These are phyloP conservation scores for Plasmodium billcollinsi DNA, from an alignment of 169 alveolate genomes.

Conservation along the genomic window DNA sequence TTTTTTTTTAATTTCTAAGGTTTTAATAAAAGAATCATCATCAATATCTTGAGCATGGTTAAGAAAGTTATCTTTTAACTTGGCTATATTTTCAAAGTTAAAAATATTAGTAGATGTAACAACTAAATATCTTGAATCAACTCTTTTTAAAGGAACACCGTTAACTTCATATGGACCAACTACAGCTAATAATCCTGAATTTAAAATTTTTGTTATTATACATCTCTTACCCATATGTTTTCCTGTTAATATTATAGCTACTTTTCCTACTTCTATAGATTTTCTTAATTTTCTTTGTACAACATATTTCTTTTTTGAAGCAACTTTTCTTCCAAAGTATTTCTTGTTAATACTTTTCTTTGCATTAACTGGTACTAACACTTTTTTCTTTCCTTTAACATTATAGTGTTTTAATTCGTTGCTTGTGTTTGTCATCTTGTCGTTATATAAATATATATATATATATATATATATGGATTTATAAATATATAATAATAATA, in stretches of 20 bases:
- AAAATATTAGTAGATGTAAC: slow-evolving; percentile 96
- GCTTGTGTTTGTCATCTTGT: not conserved
- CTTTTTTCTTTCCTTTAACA: slow-evolving; percentile 45
- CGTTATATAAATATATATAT: too few relatives aligned
- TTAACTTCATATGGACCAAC: slow-evolving; percentile 97
- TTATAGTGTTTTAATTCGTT: slow-evolving; percentile 24
- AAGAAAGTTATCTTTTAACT: slow-evolving; percentile 79
- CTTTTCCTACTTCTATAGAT: slow-evolving; percentile 93
- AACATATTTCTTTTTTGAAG: slow-evolving; percentile 79
- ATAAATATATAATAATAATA: too few relatives aligned
- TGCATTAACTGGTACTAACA: slow-evolving; percentile 40
- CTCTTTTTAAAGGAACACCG: slow-evolving; percentile 98
- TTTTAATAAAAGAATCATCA: slow-evolving; percentile 86
- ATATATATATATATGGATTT: too few relatives aligned
- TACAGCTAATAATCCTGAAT: slow-evolving; percentile 95
- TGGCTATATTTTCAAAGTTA: slow-evolving; percentile 85
- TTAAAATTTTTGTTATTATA: slow-evolving; percentile 95
- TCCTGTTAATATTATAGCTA: slow-evolving; percentile 96
- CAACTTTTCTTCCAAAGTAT: slow-evolving; percentile 77
- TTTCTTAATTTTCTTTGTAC: slow-evolving; percentile 86
- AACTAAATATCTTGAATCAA: slow-evolving; percentile 95
- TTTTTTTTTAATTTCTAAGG: slow-evolving; percentile 84
- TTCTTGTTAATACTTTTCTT: slow-evolving; percentile 57
- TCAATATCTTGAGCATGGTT: slow-evolving; percentile 78
- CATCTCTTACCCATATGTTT: slow-evolving; percentile 98